Percentiles rank a stretch among this genome's conserved stretches.
Evolutionary conservation across 331 rosid species (phyloP).

Genomic region (Phaseolus coccineus): DNA sequence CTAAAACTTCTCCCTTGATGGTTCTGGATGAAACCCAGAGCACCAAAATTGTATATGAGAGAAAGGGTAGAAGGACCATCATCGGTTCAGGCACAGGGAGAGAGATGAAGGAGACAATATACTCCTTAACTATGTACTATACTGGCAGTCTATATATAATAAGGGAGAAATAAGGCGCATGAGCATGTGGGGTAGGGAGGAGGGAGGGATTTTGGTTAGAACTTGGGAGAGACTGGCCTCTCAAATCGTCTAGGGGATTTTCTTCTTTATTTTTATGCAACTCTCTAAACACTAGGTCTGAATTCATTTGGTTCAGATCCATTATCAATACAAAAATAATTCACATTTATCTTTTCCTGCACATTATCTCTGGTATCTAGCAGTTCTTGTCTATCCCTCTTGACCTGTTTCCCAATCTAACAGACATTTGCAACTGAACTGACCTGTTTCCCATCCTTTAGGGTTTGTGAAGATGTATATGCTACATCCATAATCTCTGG

Average conservation of each 20-base stretch:
- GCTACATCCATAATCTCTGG: constrained; percentile 5
- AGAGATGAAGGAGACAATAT: neutral
- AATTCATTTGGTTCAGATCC: neutral
- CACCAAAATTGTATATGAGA: neutral
- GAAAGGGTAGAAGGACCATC: no score
- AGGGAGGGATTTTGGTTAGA: neutral
- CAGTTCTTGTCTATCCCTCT: constrained; percentile 1
- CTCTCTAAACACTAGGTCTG: neutral
- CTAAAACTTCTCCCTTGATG: constrained; percentile 33
- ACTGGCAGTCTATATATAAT: neutral
- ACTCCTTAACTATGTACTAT: neutral
- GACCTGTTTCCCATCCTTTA: constrained; percentile 33
- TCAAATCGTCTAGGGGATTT: neutral
- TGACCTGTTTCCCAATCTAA: constrained; percentile 37
- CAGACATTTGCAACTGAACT: constrained; percentile 29
- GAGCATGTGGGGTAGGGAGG: neutral
- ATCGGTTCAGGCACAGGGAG: no score
- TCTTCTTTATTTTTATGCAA: neutral
- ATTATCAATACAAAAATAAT: neutral
- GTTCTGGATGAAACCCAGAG: neutral
- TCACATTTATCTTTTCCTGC: neutral
- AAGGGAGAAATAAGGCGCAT: neutral
- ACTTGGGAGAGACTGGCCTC: neutral
- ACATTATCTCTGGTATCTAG: neutral
- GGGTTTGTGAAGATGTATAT: constrained; percentile 30